These are phyloP conservation scores for Prillingera fragicola DNA, from an alignment of 1,284 basidiomycete species.

Conservation along the genomic window DNA sequence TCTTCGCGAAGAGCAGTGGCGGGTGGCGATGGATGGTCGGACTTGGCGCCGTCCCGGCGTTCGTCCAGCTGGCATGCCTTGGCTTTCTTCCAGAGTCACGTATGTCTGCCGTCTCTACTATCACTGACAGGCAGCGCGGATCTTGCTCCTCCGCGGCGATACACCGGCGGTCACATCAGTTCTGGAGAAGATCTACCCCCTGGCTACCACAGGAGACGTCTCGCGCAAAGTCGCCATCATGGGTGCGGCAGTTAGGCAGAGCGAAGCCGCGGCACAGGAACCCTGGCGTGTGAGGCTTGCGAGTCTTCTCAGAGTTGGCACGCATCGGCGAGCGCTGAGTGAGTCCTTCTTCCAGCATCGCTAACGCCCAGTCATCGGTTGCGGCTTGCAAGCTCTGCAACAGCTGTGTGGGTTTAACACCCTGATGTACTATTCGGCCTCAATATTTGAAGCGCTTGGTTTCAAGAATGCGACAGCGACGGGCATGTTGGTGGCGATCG, in stretches of 20 bases:
- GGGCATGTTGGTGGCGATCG: slow-evolving; percentile 68
- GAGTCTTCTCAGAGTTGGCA: slow-evolving; percentile 56
- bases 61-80: slow-evolving; percentile 59
- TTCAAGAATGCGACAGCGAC: slow-evolving; percentile 75
- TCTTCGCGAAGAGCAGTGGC: slow-evolving; percentile 57
- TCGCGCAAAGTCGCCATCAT: slow-evolving; percentile 61
- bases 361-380: slow-evolving; percentile 57
- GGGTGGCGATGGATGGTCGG: slow-evolving; percentile 85
- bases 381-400: slow-evolving; percentile 74
- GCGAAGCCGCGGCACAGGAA: no score
- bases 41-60: slow-evolving; percentile 63
- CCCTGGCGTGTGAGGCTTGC: no score
- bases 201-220: slow-evolving; percentile 60
- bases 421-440: slow-evolving; percentile 64
- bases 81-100: slow-evolving; percentile 71
- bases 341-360: slow-evolving; percentile 31
- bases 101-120: slow-evolving; percentile 19
- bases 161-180: slow-evolving; percentile 53
- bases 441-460: slow-evolving; percentile 71
- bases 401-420: slow-evolving; percentile 73
- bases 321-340: slow-evolving; percentile 68
- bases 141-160: slow-evolving; percentile 59
- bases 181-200: slow-evolving; percentile 62
- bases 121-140: slow-evolving; percentile 55
- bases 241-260: slow-evolving; percentile 56